A percentile compares a stretch with the other conserved stretches of the same genome.
phyloP scores from a whole-genome alignment of 306 rosid genomes.

The Trifolium dubium region DNA sequence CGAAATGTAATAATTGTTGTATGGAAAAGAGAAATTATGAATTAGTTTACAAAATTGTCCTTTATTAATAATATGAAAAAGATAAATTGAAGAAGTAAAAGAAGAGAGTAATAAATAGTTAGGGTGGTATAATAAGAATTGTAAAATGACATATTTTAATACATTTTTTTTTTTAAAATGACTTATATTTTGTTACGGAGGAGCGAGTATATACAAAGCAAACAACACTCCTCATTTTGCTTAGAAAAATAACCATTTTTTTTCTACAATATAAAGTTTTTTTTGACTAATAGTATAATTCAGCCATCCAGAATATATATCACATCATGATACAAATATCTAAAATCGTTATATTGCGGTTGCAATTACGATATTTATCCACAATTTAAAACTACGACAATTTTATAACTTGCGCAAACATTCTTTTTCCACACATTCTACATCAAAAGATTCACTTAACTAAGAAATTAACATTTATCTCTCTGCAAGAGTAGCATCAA shows the following conservation, averaged over 20 bases:
- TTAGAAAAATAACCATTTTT: neutral
- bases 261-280: neutral
- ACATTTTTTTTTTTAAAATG: too few species aligned
- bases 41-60: too few species aligned
- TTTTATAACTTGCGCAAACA: neutral
- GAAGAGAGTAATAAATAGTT: too few species aligned
- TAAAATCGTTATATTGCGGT: too few species aligned
- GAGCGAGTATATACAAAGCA: neutral
- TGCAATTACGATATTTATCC: too few species aligned
- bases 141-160: too few species aligned
- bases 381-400: neutral
- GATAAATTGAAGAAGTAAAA: too few species aligned
- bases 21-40: too few species aligned
- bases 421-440: neutral
- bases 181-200: too few species aligned
- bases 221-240: neutral
- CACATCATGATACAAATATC: neutral
- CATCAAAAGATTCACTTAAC: neutral
- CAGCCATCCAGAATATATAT: neutral
- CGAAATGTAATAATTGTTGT: too few species aligned
- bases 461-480: constrained; percentile 12
- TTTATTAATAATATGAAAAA: too few species aligned
- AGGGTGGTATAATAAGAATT: too few species aligned
- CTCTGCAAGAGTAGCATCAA: neutral
- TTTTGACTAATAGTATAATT: neutral